Percentiles rank a stretch among this genome's conserved stretches.
These are phyloP conservation scores for Quercus glauca DNA, from an alignment of 306 rosid genomes.

Conservation along the genomic window DNA sequence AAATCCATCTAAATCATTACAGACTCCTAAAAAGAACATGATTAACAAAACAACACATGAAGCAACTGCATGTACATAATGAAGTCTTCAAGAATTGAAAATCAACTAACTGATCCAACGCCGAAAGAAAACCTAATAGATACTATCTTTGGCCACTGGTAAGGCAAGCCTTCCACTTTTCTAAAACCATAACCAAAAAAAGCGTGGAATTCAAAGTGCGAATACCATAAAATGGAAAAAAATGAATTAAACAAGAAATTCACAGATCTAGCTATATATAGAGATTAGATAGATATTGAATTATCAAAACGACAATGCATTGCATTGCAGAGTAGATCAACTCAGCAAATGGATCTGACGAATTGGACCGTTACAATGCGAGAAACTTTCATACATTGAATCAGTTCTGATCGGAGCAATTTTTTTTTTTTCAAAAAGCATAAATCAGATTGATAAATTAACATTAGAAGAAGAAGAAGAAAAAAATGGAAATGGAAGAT, in stretches of 20 bases:
- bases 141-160: constrained; percentile 2
- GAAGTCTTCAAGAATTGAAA: constrained; percentile 1
- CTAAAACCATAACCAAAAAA: not conserved
- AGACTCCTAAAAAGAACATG: not conserved
- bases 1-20: too few relatives aligned
- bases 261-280: constrained; percentile 31
- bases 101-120: constrained; percentile 2
- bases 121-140: constrained; percentile 12
- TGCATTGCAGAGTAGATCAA: constrained; percentile 1
- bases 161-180: not conserved
- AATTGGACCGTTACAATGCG: not conserved
- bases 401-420: constrained; percentile 11
- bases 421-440: not conserved
- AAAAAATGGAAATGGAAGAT: not conserved
- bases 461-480: not conserved
- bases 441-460: constrained; percentile 11
- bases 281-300: not conserved
- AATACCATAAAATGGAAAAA: too few relatives aligned
- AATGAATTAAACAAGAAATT: not conserved
- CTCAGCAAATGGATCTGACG: constrained; percentile 13
- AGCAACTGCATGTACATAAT: not conserved
- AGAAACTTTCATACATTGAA: not conserved
- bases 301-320: constrained; percentile 11
- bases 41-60: not conserved
- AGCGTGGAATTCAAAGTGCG: not conserved